These are phyloP conservation scores for Dactylellina parvicollis DNA, from an alignment of 2,329 filamentous ascomycete species.

Conservation along the genomic window DNA sequence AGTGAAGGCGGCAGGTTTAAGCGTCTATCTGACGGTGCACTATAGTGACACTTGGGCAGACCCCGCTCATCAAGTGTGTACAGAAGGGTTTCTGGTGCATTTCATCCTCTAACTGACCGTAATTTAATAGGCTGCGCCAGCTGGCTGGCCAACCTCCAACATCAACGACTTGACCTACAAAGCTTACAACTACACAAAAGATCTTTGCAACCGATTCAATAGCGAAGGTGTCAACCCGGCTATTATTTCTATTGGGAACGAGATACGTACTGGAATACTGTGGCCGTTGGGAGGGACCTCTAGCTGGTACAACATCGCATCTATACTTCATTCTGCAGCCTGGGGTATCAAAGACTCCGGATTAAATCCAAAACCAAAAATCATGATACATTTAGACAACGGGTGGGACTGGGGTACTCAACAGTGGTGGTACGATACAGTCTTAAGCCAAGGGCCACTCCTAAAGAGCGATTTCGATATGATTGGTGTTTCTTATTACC, in stretches of 20 bases:
- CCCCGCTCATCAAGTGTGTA: conserved; percentile 68
- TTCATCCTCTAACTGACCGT: background rate
- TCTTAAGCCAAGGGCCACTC: conserved; percentile 67
- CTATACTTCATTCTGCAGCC: conserved; percentile 72
- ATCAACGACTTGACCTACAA: conserved; percentile 70
- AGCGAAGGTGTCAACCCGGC: conserved; percentile 65
- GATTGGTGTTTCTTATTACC: conserved; percentile 78
- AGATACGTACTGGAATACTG: conserved; percentile 74
- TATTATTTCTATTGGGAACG: conserved; percentile 78
- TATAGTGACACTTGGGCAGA: conserved; percentile 78
- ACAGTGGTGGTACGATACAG: conserved; percentile 72
- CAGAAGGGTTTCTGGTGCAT: background rate
- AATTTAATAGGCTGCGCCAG: conserved; percentile 66
- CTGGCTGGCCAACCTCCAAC: conserved; percentile 70
- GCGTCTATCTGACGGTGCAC: conserved; percentile 72
- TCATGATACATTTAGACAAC: conserved; percentile 79
- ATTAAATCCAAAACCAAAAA: conserved; percentile 69
- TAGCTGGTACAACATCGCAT: conserved; percentile 70
- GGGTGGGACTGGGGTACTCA: conserved; percentile 77
- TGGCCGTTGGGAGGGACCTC: conserved; percentile 71
- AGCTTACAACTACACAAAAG: conserved; percentile 75
- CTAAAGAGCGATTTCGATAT: conserved; percentile 71
- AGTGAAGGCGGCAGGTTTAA: conserved; percentile 71
- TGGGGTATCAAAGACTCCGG: conserved; percentile 73
- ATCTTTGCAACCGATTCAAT: conserved; percentile 66